These are phyloP conservation scores for Boletus coccyginus DNA, from an alignment of 768 basidiomycete genomes.

Conservation along the genomic window DNA sequence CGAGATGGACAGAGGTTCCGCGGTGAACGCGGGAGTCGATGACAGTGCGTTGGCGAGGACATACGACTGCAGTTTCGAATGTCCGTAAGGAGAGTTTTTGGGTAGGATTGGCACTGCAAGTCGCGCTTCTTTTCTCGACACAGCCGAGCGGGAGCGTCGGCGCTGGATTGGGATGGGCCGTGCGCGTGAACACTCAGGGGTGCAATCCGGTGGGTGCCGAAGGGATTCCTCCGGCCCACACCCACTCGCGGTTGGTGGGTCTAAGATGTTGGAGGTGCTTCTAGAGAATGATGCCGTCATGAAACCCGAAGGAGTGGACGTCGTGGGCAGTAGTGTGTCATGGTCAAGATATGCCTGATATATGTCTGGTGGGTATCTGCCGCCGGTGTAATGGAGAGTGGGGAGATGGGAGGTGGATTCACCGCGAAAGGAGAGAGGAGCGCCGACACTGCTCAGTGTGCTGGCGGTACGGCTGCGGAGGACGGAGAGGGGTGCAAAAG, in stretches of 20 bases:
- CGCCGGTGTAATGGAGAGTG: conserved; percentile 29
- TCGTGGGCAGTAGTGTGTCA: conserved; percentile 7
- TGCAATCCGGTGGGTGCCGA: conserved; percentile 8
- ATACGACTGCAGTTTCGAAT: conserved; percentile 28
- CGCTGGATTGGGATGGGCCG: conserved; percentile 27
- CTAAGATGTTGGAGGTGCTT: conserved; percentile 22
- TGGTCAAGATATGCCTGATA: conserved; percentile 25
- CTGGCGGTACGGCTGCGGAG: conserved; percentile 58
- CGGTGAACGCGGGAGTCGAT: conserved; percentile 29
- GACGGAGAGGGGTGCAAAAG: conserved; percentile 66
- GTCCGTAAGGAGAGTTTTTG: conserved; percentile 33
- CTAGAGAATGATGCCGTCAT: conserved; percentile 22
- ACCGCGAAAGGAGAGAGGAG: conserved; percentile 31
- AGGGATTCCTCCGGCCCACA: conserved; percentile 12
- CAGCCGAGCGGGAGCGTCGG: conserved; percentile 33
- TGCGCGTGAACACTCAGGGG: conserved; percentile 1
- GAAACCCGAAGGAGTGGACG: conserved; percentile 10
- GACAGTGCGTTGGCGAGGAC: conserved; percentile 20
- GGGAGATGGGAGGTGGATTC: conserved; percentile 32
- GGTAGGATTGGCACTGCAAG: conserved; percentile 20
- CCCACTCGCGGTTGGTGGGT: conserved; percentile 5
- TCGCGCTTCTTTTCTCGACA: conserved; percentile 32
- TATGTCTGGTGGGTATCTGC: conserved; percentile 33
- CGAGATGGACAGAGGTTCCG: conserved; percentile 25
- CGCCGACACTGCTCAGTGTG: conserved; percentile 29